phyloP scores from a whole-genome alignment of 139 green algal genomes.

The Deuterostichococcus epilithicus region DNA sequence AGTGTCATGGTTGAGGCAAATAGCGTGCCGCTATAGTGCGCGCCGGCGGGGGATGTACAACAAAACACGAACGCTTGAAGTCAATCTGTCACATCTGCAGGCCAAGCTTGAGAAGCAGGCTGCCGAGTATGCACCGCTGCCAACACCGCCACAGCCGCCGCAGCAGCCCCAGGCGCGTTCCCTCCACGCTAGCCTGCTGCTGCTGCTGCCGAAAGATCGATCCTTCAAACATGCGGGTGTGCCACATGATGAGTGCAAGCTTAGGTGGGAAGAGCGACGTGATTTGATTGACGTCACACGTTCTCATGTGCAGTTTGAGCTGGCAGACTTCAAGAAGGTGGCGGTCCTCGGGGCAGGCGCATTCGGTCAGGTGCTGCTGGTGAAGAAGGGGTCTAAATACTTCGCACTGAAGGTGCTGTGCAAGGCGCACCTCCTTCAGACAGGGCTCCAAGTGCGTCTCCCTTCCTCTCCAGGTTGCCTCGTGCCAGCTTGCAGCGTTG shows the following conservation, averaged over 20 bases:
- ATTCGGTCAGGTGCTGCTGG: slow-evolving; percentile 85
- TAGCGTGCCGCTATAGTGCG: no score
- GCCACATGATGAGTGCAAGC: no score
- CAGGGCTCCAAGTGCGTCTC: slow-evolving; percentile 51
- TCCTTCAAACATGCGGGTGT: no score
- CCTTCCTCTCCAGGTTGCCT: background rate
- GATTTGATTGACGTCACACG: background rate
- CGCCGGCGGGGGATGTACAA: no score
- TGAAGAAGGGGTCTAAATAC: slow-evolving; percentile 45
- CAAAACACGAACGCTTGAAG: no score
- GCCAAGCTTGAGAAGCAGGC: background rate
- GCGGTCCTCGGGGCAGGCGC: slow-evolving; percentile 78
- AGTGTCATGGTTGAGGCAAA: no score
- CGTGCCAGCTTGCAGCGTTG: no score
- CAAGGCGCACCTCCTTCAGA: slow-evolving; percentile 76
- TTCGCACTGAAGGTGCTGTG: slow-evolving; percentile 81
- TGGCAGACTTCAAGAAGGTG: slow-evolving; percentile 59
- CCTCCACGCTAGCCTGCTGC: no score
- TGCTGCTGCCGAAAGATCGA: no score
- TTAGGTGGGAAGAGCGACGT: no score
- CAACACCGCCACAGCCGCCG: background rate
- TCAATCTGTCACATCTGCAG: no score
- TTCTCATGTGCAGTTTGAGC: slow-evolving; percentile 23
- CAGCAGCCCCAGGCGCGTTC: no score
- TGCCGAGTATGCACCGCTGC: background rate